Percentiles rank a stretch among this genome's conserved stretches.
These are phyloP conservation scores for Cyberlindnera veronae DNA, from an alignment of 805 yeast genomes.

Conservation along the genomic window DNA sequence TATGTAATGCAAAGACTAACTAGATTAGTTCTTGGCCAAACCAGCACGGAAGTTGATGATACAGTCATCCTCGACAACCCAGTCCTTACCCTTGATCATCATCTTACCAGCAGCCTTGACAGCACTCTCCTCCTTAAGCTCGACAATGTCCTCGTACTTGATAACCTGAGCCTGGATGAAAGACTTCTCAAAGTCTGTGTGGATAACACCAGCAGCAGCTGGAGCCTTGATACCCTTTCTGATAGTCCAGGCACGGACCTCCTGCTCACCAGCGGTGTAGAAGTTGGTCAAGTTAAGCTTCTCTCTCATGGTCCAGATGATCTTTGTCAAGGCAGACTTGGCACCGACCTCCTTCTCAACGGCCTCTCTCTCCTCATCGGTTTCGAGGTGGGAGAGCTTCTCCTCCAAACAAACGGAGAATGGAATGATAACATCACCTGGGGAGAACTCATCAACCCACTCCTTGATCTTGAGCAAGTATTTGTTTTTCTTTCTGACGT, in stretches of 20 bases:
- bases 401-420: constrained; percentile 91
- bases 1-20: not conserved
- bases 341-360: constrained; percentile 75
- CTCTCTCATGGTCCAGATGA: constrained; percentile 82
- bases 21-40: constrained; percentile 59
- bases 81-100: constrained; percentile 88
- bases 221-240: constrained; percentile 92
- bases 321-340: constrained; percentile 78
- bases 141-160: constrained; percentile 76
- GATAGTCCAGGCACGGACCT: constrained; percentile 98
- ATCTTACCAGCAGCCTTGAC: constrained; percentile 89
- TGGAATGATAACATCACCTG: constrained; percentile 90
- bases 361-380: constrained; percentile 75
- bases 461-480: constrained; percentile 74
- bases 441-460: constrained; percentile 87
- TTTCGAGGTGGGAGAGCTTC: constrained; percentile 81
- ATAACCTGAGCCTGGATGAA: constrained; percentile 93
- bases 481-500: constrained; percentile 84
- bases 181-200: constrained; percentile 91
- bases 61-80: constrained; percentile 94
- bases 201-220: constrained; percentile 98
- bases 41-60: constrained; percentile 90
- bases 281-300: constrained; percentile 84
- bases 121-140: constrained; percentile 73
- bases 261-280: constrained; percentile 95